phyloP scores from a whole-genome alignment of 2,329 filamentous ascomycete genomes.

The Xylariaceae sp. region DNA sequence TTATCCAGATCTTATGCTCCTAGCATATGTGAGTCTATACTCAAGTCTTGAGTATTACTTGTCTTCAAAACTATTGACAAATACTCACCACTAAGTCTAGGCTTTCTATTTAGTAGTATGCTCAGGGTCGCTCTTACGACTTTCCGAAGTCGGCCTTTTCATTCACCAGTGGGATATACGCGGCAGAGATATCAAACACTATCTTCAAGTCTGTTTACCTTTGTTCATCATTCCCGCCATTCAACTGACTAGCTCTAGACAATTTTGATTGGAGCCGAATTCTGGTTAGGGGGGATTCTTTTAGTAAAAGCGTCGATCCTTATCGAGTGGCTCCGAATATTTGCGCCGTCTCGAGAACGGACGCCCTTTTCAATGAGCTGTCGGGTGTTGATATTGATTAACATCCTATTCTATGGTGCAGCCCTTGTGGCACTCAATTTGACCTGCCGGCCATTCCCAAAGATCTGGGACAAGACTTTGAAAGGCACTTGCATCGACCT shows the following conservation, averaged over 20 bases:
- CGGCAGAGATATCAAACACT: constrained; percentile 3
- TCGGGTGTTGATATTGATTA: constrained; percentile 2
- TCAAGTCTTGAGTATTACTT: background rate
- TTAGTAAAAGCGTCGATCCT: constrained; percentile 12
- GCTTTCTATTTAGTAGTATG: background rate
- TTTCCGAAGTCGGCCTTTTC: background rate
- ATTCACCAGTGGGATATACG: constrained; percentile 14
- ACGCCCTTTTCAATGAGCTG: constrained; percentile 6
- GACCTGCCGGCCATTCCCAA: constrained; percentile 4
- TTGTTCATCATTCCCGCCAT: background rate
- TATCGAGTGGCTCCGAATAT: constrained; percentile 12
- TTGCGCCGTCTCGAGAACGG: constrained; percentile 1
- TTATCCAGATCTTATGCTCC: constrained; percentile 5
- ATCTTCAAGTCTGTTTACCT: constrained; percentile 13
- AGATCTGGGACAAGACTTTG: constrained; percentile 10
- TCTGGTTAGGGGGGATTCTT: background rate
- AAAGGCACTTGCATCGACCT: constrained; percentile 11
- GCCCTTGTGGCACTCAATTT: constrained; percentile 8
- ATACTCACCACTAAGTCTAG: no score
- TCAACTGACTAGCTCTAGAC: background rate
- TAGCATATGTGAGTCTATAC: constrained; percentile 9
- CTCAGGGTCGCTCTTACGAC: background rate
- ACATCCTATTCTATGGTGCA: background rate
- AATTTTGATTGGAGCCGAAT: constrained; percentile 10
- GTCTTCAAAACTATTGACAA: no score